Percentiles rank a stretch among this genome's conserved stretches.
Conservation (phyloP, 2,329 filamentous ascomycete species). For the Herpotrichia juniperi region DNA sequence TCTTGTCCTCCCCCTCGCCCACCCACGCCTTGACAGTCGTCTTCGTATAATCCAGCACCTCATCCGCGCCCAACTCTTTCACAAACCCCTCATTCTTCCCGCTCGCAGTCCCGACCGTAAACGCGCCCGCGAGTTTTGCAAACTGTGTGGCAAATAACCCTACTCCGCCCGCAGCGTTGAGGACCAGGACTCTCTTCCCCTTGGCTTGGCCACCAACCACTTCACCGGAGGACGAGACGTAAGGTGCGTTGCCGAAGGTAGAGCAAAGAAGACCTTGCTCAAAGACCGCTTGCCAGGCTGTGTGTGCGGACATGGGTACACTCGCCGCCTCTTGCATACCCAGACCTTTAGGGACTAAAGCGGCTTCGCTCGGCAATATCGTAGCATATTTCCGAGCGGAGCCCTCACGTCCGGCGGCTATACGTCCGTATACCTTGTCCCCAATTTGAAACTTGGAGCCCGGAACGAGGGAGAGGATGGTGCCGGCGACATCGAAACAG, state of each 20-base stretch:
- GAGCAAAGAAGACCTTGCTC: constrained; percentile 24
- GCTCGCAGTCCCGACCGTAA: constrained; percentile 49
- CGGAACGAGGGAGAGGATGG: constrained; percentile 43
- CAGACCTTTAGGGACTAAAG: constrained; percentile 40
- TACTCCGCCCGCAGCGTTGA: constrained; percentile 50
- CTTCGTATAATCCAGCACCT: constrained; percentile 51
- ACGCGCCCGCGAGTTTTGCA: constrained; percentile 45
- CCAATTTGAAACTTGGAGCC: constrained; percentile 48
- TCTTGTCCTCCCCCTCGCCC: constrained; percentile 22
- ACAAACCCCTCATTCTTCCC: constrained; percentile 47
- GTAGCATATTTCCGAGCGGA: constrained; percentile 47
- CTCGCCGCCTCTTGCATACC: constrained; percentile 43
- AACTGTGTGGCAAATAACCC: constrained; percentile 53
- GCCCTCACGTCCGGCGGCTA: constrained; percentile 43
- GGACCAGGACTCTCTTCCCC: constrained; percentile 50
- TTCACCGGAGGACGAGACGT: constrained; percentile 8
- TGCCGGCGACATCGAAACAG: constrained; percentile 53
- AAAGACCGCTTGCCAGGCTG: constrained; percentile 55
- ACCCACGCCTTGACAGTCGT: constrained; percentile 39
- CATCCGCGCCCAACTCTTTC: constrained; percentile 45
- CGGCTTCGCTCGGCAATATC: constrained; percentile 43
- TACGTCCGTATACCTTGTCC: constrained; percentile 24
- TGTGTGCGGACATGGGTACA: constrained; percentile 49
- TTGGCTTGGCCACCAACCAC: constrained; percentile 14
- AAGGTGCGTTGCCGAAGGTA: constrained; percentile 13